Evolutionary conservation across 805 yeast species (phyloP).

Genomic region (Yamadazyma scolyti): DNA sequence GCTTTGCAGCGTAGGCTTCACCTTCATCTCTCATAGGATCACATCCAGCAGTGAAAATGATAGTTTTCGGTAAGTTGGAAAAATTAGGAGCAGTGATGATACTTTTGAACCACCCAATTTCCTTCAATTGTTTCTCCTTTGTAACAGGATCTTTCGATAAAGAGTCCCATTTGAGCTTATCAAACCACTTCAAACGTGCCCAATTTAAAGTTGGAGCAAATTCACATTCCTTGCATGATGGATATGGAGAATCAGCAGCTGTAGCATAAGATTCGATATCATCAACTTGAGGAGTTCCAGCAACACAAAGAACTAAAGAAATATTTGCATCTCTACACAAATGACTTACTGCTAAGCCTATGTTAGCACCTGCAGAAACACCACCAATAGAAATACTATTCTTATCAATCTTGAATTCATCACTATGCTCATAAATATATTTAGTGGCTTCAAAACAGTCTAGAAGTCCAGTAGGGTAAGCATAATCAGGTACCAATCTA

Average conservation of each 20-base stretch:
- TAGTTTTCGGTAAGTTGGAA: slow-evolving; percentile 20
- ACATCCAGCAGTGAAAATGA: slow-evolving; percentile 27
- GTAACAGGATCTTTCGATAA: slow-evolving; percentile 12
- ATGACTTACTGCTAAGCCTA: slow-evolving; percentile 23
- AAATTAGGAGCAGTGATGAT: slow-evolving; percentile 24
- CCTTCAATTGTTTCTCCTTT: slow-evolving; percentile 12
- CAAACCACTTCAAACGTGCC: slow-evolving; percentile 26
- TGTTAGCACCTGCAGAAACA: slow-evolving; percentile 22
- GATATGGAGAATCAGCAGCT: slow-evolving; percentile 22
- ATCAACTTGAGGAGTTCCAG: slow-evolving; percentile 28
- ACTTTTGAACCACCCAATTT: slow-evolving; percentile 26
- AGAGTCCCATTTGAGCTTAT: slow-evolving; percentile 23
- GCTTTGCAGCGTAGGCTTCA: slow-evolving; percentile 22
- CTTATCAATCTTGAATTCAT: slow-evolving; percentile 12
- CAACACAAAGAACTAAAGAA: slow-evolving; percentile 19
- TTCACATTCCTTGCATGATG: slow-evolving; percentile 21
- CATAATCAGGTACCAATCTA: slow-evolving; percentile 23
- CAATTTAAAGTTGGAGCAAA: slow-evolving; percentile 29
- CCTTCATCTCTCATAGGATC: slow-evolving; percentile 32
- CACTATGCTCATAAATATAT: slow-evolving; percentile 19
- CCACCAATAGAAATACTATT: slow-evolving; percentile 21
- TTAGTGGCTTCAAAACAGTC: slow-evolving; percentile 25
- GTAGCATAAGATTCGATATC: slow-evolving; percentile 19
- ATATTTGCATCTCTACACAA: slow-evolving; percentile 20
- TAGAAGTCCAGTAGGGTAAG: slow-evolving; percentile 21